Percentiles rank a stretch among this genome's conserved stretches.
These are phyloP conservation scores for Dendrobium catenatum DNA, from an alignment of 106 monocot genomes.

Conservation along the genomic window DNA sequence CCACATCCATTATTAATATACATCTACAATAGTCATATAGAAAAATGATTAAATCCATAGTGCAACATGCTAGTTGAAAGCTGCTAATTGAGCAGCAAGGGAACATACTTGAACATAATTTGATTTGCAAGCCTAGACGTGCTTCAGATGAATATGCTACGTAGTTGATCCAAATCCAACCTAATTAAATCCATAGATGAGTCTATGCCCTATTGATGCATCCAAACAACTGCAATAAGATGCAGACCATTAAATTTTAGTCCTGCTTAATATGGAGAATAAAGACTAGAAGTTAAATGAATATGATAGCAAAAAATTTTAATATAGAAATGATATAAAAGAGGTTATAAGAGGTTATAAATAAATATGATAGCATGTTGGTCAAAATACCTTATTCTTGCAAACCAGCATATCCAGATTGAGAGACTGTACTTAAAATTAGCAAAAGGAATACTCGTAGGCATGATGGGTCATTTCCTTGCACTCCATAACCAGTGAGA, in stretches of 20 bases:
- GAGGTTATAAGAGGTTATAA: too few species aligned
- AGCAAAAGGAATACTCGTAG: conserved; percentile 85
- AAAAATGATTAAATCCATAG: too few species aligned
- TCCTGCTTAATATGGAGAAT: neutral
- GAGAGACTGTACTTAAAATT: conserved; percentile 53
- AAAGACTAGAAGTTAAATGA: neutral
- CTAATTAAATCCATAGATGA: conserved; percentile 22
- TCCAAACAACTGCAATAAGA: too few species aligned
- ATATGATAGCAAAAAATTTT: neutral
- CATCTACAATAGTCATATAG: too few species aligned
- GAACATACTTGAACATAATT: too few species aligned
- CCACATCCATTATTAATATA: too few species aligned
- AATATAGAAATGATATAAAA: neutral
- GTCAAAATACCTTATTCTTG: conserved; percentile 67
- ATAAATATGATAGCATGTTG: neutral
- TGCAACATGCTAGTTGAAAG: too few species aligned
- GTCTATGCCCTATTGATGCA: too few species aligned
- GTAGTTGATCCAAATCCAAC: too few species aligned
- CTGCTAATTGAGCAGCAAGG: too few species aligned
- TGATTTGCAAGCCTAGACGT: conserved; percentile 9
- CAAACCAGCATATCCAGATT: conserved; percentile 76
- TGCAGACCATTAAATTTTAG: neutral
- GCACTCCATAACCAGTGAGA: neutral
- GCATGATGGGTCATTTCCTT: conserved; percentile 40
- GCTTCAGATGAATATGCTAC: too few species aligned